Evolutionary conservation across 257 asterid species (phyloP), one percentile per base, ranked within the genome.

Genomic region (Schizonepeta tenuifolia): DNA sequence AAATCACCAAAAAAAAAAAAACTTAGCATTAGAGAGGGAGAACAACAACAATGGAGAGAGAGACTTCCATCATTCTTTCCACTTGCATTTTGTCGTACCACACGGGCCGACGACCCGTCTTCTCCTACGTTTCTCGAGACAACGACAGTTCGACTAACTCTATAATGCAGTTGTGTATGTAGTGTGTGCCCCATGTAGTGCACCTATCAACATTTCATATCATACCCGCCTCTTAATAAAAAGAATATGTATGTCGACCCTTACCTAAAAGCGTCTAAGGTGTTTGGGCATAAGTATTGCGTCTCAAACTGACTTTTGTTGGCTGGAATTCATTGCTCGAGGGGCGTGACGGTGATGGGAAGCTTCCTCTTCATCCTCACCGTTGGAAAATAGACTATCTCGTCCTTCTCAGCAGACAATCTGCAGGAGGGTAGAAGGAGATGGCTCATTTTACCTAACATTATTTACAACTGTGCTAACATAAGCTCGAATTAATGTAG

Each of bases 321-420:
- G 71, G 73, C 57, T 59, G 67, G 66, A 71, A 65, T 76, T 84
- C 77, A 85, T 75, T 77, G 83, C 44, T 77, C 76, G 36, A 80
- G 67, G 80, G 96, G 89, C 56, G 67, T 65, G 88, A 95, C 77
- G 74, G 85, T 79, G 84, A 95, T 86, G 41, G 99, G 99, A 51
- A 92, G 96, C 93, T 87, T 92, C 83, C 86, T 80, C 85, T 77
- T 95, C 99, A 95, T 84, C 78, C 84, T 85, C 73, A 92, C 99
- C 33, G 96, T 90, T 31, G 99, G 97, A 47, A 95, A 95, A 78
- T 92, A 90, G 75, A 86, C 80, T 49, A 95, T 86, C 65, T 90
- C 96, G 40, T 95, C 99, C 60, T 83, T 77, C 70, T 92, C 93
- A 2, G 91, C 96, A 80, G 61, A 83, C 96, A 96, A 92, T 79